Evolutionary conservation across 805 yeast genomes (phyloP).

Genomic region (Blastobotrys robertii): DNA sequence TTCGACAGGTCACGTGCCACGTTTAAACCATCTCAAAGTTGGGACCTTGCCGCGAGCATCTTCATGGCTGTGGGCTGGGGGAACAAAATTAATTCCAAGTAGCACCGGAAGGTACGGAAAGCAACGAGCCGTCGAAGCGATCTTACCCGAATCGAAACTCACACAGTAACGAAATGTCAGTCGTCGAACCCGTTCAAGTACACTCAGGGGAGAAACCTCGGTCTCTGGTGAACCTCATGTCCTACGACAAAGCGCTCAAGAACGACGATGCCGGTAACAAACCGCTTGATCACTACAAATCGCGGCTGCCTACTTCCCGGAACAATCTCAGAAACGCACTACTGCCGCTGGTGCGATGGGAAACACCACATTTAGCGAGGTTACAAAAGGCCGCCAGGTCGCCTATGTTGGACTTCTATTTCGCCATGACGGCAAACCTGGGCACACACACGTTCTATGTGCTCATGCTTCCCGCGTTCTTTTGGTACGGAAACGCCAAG

Average conservation of each 20-base stretch:
- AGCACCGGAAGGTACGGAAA: too few species aligned
- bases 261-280: constrained; percentile 65
- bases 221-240: constrained; percentile 14
- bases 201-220: constrained; percentile 6
- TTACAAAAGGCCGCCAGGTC: constrained; percentile 46
- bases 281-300: constrained; percentile 54
- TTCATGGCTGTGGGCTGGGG: too few species aligned
- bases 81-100: too few species aligned
- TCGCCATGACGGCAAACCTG: constrained; percentile 78
- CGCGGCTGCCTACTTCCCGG: constrained; percentile 42
- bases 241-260: constrained; percentile 18
- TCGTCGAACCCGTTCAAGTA: constrained; percentile 4
- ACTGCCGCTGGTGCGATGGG: constrained; percentile 50
- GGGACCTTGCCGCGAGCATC: neutral
- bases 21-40: neutral
- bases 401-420: constrained; percentile 55
- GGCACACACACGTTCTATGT: constrained; percentile 95
- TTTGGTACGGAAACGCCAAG: constrained; percentile 63
- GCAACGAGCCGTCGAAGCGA: neutral
- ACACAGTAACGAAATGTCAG: neutral
- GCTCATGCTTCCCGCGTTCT: constrained; percentile 71
- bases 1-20: too few species aligned
- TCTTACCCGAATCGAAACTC: neutral
- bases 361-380: constrained; percentile 47
- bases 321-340: constrained; percentile 39